phyloP scores from a whole-genome alignment of 2,329 filamentous ascomycete genomes.

The Aspergillus awamori region DNA sequence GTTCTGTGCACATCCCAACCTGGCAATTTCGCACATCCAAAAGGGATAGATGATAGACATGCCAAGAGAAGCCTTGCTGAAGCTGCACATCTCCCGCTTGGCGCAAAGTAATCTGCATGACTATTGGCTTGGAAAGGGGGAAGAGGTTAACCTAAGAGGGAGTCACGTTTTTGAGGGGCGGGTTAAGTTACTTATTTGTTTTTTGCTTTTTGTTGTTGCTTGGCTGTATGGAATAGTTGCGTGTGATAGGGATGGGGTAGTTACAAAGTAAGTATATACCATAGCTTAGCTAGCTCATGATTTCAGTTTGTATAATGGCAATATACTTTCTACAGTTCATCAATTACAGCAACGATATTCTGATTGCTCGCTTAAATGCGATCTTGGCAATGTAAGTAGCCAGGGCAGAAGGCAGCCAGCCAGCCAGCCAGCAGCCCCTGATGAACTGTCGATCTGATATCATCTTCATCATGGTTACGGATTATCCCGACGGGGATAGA shows the following conservation, averaged over 20 bases:
- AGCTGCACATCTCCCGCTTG: constrained; percentile 10
- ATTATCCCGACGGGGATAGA: too few species aligned
- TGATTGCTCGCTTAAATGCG: not conserved
- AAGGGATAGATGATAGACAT: not conserved
- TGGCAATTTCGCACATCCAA: not conserved
- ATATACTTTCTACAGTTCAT: not conserved
- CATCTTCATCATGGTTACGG: too few species aligned
- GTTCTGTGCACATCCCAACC: not conserved
- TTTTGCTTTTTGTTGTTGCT: not conserved
- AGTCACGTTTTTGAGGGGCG: not conserved
- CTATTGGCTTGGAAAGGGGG: constrained; percentile 12
- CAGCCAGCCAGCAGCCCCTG: not conserved
- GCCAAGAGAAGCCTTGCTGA: constrained; percentile 14
- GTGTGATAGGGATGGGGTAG: not conserved
- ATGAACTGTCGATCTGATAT: not conserved
- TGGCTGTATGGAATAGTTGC: too few species aligned
- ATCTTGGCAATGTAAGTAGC: not conserved
- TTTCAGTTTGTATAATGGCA: too few species aligned
- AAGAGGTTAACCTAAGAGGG: too few species aligned
- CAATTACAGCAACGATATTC: too few species aligned
- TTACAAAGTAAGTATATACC: not conserved
- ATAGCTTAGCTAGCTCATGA: too few species aligned
- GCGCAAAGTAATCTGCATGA: not conserved
- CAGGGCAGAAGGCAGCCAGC: not conserved
- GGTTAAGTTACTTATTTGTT: not conserved